Evolutionary conservation across 352 stramenopile species (phyloP).

Genomic region (Pythium folliculosum): DNA sequence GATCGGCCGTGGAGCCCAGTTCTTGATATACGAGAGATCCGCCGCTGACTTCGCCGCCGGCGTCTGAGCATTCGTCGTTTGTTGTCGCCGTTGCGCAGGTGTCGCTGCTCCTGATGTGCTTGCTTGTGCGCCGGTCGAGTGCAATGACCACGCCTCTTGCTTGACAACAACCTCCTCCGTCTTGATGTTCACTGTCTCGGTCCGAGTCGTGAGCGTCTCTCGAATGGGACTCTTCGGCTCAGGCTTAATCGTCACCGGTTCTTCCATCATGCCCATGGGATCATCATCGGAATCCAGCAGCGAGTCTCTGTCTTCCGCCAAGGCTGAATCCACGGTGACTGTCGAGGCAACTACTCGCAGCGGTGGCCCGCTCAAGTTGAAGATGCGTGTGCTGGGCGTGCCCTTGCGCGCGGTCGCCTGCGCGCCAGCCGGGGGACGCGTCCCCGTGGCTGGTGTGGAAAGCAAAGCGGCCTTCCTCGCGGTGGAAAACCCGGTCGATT

Average conservation of each 20-base stretch:
- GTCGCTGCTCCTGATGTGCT: conserved; percentile 1
- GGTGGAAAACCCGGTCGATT: conserved; percentile 41
- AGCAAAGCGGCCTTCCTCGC: conserved; percentile 41
- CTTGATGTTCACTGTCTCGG: not conserved
- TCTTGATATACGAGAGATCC: conserved; percentile 49
- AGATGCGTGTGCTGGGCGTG: conserved; percentile 37
- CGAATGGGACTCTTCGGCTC: conserved; percentile 15
- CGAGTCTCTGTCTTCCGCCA: conserved; percentile 38
- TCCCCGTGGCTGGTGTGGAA: conserved; percentile 48
- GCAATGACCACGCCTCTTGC: not conserved
- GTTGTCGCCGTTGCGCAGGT: conserved; percentile 2
- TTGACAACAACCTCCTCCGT: not conserved
- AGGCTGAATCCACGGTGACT: conserved; percentile 6
- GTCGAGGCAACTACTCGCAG: conserved; percentile 47
- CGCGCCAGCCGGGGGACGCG: conserved; percentile 42
- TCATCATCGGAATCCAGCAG: conserved; percentile 40
- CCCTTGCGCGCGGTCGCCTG: conserved; percentile 59
- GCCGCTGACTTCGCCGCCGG: not conserved
- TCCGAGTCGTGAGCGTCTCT: not conserved
- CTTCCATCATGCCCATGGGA: conserved; percentile 25
- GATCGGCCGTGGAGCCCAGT: conserved; percentile 38
- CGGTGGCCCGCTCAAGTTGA: conserved; percentile 47
- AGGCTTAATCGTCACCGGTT: conserved; percentile 1
- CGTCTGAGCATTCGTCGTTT: conserved; percentile 5
- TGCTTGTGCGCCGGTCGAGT: not conserved